Evolutionary conservation across 441 rosid species (phyloP).

Genomic region (Syzygium malaccense): DNA sequence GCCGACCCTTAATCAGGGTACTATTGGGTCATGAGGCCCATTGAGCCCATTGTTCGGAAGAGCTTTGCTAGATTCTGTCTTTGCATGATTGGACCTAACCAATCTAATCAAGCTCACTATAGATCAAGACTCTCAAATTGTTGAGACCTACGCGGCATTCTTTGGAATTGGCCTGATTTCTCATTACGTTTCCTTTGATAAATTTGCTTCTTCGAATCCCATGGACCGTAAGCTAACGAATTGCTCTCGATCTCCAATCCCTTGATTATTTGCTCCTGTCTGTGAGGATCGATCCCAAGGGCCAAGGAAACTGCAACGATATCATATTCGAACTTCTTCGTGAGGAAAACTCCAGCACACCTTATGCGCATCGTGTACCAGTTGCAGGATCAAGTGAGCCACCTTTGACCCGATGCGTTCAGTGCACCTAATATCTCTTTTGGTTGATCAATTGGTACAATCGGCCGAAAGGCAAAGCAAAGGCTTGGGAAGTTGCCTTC

Average conservation of each 20-base stretch:
- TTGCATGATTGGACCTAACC: neutral
- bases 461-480: neutral
- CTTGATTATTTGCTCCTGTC: neutral
- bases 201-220: neutral
- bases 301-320: rapidly evolving
- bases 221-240: neutral
- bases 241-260: neutral
- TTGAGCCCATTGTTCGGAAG: neutral
- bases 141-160: neutral
- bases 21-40: neutral
- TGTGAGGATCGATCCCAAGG: neutral
- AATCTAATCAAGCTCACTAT: neutral
- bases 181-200: neutral
- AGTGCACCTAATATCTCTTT: neutral
- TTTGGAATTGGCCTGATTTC: neutral
- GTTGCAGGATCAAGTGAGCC: neutral
- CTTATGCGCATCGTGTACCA: neutral
- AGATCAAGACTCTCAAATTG: neutral
- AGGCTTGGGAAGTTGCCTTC: neutral
- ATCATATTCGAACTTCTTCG: neutral
- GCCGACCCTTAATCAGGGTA: neutral
- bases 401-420: neutral
- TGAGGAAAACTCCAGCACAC: neutral
- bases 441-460: neutral
- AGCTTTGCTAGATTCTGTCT: neutral